phyloP scores from a whole-genome alignment of 306 rosid genomes.

The Malus sylvestris region DNA sequence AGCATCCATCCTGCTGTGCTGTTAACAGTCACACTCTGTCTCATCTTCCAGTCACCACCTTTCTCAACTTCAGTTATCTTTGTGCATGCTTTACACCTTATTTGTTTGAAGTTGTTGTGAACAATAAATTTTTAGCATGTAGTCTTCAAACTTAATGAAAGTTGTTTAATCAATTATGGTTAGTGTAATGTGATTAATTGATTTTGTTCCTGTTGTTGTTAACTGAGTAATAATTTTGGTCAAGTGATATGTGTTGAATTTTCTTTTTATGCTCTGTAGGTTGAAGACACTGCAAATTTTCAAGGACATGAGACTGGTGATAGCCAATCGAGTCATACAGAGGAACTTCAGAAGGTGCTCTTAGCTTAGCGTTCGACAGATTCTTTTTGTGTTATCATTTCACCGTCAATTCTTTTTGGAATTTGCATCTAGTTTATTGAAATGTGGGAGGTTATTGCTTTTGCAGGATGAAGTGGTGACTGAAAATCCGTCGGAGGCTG shows the following conservation, averaged over 20 bases:
- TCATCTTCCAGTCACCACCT: not conserved
- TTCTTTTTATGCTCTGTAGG: conserved; percentile 29
- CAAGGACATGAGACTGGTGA: conserved; percentile 49
- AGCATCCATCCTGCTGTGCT: not conserved
- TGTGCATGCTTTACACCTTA: not conserved
- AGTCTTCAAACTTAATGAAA: not conserved
- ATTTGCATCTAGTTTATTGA: not conserved
- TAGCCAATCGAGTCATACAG: conserved; percentile 23
- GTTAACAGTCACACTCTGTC: not conserved
- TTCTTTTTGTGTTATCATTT: not conserved
- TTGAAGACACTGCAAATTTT: conserved; percentile 35
- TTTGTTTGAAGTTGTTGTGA: not conserved
- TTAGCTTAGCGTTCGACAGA: not conserved
- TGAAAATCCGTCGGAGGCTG: conserved; percentile 36
- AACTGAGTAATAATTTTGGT: not conserved
- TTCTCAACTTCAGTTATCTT: not conserved
- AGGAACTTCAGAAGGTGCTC: conserved; percentile 34
- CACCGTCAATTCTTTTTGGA: not conserved
- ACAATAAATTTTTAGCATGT: not conserved
- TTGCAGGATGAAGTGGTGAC: conserved; percentile 61
- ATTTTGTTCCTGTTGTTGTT: not conserved
- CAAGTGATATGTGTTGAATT: not conserved
- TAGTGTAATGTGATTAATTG: not conserved
- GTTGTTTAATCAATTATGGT: not conserved
- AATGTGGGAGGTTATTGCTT: conserved; percentile 15